Evolutionary conservation across 176 grass and related monocot genomes (phyloP), one percentile per base, ranked within the genome.

Genomic region (Eremochloa ophiuroides): DNA sequence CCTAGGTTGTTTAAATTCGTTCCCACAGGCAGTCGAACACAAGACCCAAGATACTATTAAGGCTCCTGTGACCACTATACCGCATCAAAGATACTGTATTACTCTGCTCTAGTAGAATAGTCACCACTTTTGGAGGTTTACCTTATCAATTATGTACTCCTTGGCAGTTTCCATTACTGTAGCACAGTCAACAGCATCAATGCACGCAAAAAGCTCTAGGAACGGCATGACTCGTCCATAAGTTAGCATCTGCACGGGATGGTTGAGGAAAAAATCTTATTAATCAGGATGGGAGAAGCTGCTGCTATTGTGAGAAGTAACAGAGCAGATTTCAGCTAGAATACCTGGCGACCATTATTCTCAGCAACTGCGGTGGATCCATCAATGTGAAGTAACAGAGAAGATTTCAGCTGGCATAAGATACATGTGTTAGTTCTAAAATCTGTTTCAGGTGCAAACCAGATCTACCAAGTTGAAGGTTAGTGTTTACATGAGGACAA

Each of bases 311-410:
- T 56, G 28, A 42, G 22, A 8, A 8, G n/a, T n/a, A n/a, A n/a
- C n/a, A n/a, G n/a, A n/a, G n/a, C n/a, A n/a, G n/a, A n/a, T 5
- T 35, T 35, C 3, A 5, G 34, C 34, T 35, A 75, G 62, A 60
- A 63, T 90, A 99, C 93, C 93, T 95, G 96, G 77, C 93, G 93
- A 40, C 96, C 96, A 82, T 99, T 99, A 89, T 99, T 93, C 79
- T 99, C 96, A 75, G 93, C 47, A 70, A 95, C 93, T 43, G 91
- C 82, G 51, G 96, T 99, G 20, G 96, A 95, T 72, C 96, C 96
- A 85, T 99, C 96, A 74, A 99, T 74, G 70, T 93, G 88, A 86
- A 99, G 88, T 71, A 99, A 80, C 42, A 99, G 82, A 64, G 86
- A 60, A 39, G 96, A 93, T 93, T 99, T 99, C 84, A 99, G 84